These are phyloP conservation scores for Vitis hybrid DNA, from an alignment of 177 flowering plant species.

Conservation along the genomic window DNA sequence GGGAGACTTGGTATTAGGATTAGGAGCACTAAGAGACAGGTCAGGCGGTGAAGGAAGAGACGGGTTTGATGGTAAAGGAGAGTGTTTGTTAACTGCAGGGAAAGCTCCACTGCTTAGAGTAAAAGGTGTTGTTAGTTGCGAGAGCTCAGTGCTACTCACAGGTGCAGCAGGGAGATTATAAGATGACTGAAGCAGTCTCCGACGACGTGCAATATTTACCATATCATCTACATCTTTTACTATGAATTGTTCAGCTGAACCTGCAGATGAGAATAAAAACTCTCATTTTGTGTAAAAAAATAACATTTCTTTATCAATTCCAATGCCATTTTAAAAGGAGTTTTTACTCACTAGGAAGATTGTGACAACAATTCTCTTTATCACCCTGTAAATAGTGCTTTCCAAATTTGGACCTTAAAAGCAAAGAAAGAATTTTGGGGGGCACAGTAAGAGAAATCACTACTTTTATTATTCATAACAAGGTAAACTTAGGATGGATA, in stretches of 20 bases:
- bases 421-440: no score
- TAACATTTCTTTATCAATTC: background rate
- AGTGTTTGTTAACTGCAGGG: conserved; percentile 37
- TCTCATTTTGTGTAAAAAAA: background rate
- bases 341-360: conserved; percentile 11
- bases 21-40: background rate
- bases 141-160: background rate
- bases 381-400: background rate
- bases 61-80: conserved; percentile 11
- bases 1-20: no score
- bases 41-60: conserved; percentile 15
- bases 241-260: background rate
- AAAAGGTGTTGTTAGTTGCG: conserved; percentile 27
- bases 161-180: conserved; percentile 9
- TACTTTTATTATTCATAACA: background rate
- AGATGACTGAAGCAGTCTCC: conserved; percentile 7
- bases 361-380: conserved; percentile 1
- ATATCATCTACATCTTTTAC: background rate
- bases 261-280: background rate
- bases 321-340: background rate
- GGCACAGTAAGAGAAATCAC: background rate
- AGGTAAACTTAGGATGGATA: background rate
- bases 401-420: conserved; percentile 10
- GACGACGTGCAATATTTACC: conserved; percentile 8
- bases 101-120: conserved; percentile 73